Base-by-base conservation (phyloP, 768 basidiomycete species). In the Lactarius quietus region DNA sequence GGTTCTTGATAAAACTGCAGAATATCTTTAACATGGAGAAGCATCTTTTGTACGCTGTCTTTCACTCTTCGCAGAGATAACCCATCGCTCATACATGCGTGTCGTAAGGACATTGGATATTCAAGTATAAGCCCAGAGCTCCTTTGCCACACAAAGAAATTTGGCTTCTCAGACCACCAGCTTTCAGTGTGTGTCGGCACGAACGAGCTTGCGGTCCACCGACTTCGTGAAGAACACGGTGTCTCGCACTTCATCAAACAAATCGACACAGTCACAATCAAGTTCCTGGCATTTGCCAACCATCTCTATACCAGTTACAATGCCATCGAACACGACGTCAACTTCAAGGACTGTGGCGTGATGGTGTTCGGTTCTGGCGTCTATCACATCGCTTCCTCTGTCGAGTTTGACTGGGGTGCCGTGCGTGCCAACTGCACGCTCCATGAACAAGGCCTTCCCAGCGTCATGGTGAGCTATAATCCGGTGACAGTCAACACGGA, bases 321-420 rank as follows among this genome's bases (percentile, higher is more conserved):
- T 72, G 96, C 90, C n/a, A 79, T 88, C 67, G 93, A 96, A 74
- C 93, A 98, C 74, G 96, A 98, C 74, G 77, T 98, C 70, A 75
- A 79, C 6, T 99, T 99, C 79, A 76, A 87, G 57, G 97, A 99
- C 73, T 84, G 89, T 63, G 97, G 96, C 68, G 88, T 98, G 66
- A 96, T 98, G 86, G 97, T 98, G 3, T 83, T 98, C 48, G 97
- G 97, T 36, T 98, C 96, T 18, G 97, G 97, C 64, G 96, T 98
- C 3, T 99, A 99, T 78, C 89, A 96, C 60, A 99, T 99, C 70
- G 96, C 96, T 20, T 98, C 96, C 2, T 98, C 95, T 5, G 96
- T 99, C 76, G 96, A 99, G 79, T 98, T 99, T 78, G 96, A 98
- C 75, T 99, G 96, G 96, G 98, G 96, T 76, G 97, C 96, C 18